Percentiles rank a stretch among this genome's conserved stretches.
Conservation (phyloP, 2,329 filamentous ascomycete genomes). For the Colletotrichum truncatum region DNA sequence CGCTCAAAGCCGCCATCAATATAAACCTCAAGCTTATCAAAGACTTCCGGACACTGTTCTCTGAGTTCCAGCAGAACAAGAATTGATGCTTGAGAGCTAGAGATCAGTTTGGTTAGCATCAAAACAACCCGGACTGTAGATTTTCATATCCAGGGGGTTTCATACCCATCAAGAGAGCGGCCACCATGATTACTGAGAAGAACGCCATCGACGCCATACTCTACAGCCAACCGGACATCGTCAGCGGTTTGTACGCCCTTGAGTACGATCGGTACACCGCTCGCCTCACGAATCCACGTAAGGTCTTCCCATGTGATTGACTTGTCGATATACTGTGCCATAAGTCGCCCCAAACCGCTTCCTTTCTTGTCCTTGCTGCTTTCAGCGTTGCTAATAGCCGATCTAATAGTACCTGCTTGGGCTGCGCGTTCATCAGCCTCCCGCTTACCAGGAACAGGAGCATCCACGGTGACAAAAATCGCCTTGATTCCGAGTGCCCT, state of each 20-base stretch:
- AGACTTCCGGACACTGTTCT: constrained; percentile 48
- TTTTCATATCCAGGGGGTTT: too few species aligned
- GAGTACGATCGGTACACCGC: constrained; percentile 66
- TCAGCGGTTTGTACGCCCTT: constrained; percentile 75
- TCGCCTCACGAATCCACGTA: constrained; percentile 62
- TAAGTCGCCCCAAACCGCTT: constrained; percentile 51
- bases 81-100: constrained; percentile 41
- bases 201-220: constrained; percentile 72
- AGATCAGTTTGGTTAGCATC: constrained; percentile 45
- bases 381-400: constrained; percentile 54
- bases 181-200: constrained; percentile 78
- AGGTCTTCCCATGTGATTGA: constrained; percentile 71
- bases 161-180: constrained; percentile 54
- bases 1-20: constrained; percentile 72
- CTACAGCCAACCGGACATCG: constrained; percentile 69
- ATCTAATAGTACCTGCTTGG: constrained; percentile 51
- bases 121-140: not conserved
- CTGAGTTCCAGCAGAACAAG: constrained; percentile 50
- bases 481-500: constrained; percentile 56
- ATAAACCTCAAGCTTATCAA: constrained; percentile 57
- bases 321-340: constrained; percentile 65
- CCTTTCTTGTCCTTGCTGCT: constrained; percentile 59
- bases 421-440: constrained; percentile 55
- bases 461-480: constrained; percentile 67
- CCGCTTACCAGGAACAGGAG: constrained; percentile 64